Evolutionary conservation across 2,329 filamentous ascomycete genomes (phyloP).

Genomic region (Ceratocystis smalleyi): DNA sequence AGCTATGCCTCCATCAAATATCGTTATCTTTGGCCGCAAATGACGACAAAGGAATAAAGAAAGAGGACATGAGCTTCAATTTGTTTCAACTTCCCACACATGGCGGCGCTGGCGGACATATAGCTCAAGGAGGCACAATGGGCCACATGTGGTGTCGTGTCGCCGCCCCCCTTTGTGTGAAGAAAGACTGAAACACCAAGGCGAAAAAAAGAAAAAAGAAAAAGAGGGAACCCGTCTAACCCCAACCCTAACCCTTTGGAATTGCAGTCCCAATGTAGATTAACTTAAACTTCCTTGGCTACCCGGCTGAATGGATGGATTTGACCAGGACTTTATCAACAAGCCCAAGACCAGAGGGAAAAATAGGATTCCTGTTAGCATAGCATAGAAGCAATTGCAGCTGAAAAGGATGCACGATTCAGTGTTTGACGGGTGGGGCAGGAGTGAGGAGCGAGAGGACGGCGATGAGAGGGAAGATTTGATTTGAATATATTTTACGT

Average conservation of each 20-base stretch:
- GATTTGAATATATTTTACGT: too few species aligned
- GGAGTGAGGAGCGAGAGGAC: not conserved
- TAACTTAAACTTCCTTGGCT: not conserved
- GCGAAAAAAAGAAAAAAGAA: not conserved
- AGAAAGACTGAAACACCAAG: not conserved
- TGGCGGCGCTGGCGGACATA: not conserved
- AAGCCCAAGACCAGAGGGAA: too few species aligned
- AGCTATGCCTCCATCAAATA: not conserved
- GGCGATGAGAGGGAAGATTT: not conserved
- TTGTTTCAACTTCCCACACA: not conserved
- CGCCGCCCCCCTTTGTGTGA: not conserved
- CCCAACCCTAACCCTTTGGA: not conserved
- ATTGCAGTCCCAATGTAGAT: not conserved
- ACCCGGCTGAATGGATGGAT: not conserved
- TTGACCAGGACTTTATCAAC: not conserved
- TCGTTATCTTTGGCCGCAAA: not conserved
- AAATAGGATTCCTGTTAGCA: not conserved
- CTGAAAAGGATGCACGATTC: not conserved
- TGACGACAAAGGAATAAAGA: not conserved
- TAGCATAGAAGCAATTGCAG: not conserved
- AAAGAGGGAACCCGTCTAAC: not conserved
- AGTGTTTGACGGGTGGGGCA: not conserved
- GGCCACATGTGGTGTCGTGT: not conserved
- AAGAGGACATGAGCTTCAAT: not conserved
- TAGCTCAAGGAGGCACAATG: not conserved